A percentile compares a stretch with the other conserved stretches of the same genome.
Conservation (phyloP, 2,329 filamentous ascomycete species). For the Claviceps maximensis region DNA sequence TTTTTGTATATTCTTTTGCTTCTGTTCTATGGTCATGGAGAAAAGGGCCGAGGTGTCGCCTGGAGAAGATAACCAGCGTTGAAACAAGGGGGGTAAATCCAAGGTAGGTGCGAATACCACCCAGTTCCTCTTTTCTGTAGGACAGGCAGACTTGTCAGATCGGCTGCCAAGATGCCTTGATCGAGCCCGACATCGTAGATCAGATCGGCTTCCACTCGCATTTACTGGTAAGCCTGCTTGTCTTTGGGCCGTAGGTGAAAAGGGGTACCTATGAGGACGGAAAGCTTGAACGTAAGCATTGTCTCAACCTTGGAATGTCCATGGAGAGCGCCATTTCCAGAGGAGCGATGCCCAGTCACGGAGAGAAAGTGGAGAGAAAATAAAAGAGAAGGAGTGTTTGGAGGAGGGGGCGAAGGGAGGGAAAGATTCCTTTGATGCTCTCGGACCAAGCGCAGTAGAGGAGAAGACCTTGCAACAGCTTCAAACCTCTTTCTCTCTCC, state of each 20-base stretch:
- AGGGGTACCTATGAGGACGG: conserved; percentile 31
- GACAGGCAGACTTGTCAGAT: too few species aligned
- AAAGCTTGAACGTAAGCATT: background rate
- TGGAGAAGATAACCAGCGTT: conserved; percentile 3
- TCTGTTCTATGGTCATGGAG: too few species aligned
- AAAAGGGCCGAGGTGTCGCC: background rate
- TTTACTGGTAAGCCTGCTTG: conserved; percentile 35
- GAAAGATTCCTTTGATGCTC: too few species aligned
- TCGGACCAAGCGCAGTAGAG: too few species aligned
- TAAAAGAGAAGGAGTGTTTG: too few species aligned
- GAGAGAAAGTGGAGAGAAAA: background rate
- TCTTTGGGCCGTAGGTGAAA: conserved; percentile 42
- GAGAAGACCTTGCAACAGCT: too few species aligned
- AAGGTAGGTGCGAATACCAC: conserved; percentile 32
- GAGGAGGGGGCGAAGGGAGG: too few species aligned
- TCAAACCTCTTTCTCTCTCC: too few species aligned
- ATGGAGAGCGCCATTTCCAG: too few species aligned
- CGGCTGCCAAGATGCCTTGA: conserved; percentile 12
- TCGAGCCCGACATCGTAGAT: conserved; percentile 36
- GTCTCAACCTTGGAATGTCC: background rate
- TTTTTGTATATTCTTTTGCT: too few species aligned
- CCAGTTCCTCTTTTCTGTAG: conserved; percentile 18
- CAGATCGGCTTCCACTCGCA: conserved; percentile 38
- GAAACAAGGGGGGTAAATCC: conserved; percentile 29
- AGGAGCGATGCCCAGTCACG: too few species aligned